phyloP scores from a whole-genome alignment of 306 rosid genomes.

The Quercus engelmannii region DNA sequence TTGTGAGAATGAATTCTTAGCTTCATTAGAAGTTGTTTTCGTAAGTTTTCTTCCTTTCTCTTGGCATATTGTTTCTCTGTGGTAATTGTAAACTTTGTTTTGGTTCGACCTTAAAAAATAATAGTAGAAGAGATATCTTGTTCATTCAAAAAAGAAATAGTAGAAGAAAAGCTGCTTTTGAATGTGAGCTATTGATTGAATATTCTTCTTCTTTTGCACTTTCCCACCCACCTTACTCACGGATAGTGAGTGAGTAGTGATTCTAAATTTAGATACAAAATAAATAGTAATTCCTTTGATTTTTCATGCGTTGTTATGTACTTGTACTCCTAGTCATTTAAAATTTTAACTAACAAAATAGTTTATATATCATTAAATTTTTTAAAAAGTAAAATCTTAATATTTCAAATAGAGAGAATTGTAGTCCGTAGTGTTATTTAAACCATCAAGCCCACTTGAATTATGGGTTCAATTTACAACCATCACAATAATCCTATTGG shows the following conservation, averaged over 20 bases:
- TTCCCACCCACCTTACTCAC: constrained; percentile 1
- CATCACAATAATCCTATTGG: too few species aligned
- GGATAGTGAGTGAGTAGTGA: background rate
- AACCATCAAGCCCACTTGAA: too few species aligned
- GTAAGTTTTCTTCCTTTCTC: background rate
- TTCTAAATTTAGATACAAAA: background rate
- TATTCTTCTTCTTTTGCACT: background rate
- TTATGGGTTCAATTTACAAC: too few species aligned
- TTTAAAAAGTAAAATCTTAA: too few species aligned
- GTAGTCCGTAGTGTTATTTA: too few species aligned
- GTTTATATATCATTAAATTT: too few species aligned
- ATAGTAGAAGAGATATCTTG: background rate
- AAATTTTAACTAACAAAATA: too few species aligned
- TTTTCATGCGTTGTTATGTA: background rate
- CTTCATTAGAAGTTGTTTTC: background rate
- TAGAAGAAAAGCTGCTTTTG: constrained; percentile 20
- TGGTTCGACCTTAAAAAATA: constrained; percentile 6
- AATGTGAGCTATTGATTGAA: constrained; percentile 35
- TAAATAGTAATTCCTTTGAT: background rate
- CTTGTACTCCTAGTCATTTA: too few species aligned
- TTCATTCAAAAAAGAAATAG: background rate
- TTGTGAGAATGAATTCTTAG: background rate
- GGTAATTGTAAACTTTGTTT: background rate
- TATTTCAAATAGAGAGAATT: too few species aligned
- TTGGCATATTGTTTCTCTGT: background rate